Evolutionary conservation across 108 stramenopile species (phyloP), one percentile per base, ranked within the genome.

Genomic region (Chaetoceros tenuissimus): DNA sequence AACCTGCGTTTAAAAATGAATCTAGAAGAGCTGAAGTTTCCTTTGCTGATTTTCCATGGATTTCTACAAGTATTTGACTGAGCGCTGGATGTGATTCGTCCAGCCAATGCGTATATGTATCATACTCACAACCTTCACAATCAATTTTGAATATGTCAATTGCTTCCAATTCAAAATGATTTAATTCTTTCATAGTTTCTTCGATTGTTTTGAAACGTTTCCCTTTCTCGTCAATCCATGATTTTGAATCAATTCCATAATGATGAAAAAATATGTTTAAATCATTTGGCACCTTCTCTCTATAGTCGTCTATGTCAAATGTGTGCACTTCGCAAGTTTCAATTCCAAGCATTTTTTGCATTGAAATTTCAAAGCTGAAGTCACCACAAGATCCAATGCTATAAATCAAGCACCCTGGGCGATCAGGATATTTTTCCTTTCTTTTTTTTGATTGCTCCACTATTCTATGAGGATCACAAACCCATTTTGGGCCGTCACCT

Each of bases 401-500:
- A 34, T 84, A 84, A 0, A 84, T 22, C 44, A 84, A 55, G 54
- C 81, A 78, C 16, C 62, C 65, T 1, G 64, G 53, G 47, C 53
- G 10, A 28, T 1, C n/a, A 1, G 22, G 3, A 5, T 29, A 1
- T 48, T 59, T 48, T n/a, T 29, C 58, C 3, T 22, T 34, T 22
- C 24, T 26, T n/a, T 45, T 16, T 51, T 50, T 48, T 13, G 40
- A 22, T 34, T 55, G 8, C 43, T 53, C 34, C 40, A 17, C 45
- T 10, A 77, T 65, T 54, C 72, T 54, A 64, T 80, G 73, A 8
- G 79, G 76, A 53, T 80, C 72, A 59, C 81, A 82, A 23, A 70
- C 54, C 84, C 84, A 81, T 31, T 81, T 86, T 44, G 68, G 73
- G 10, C n/a, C n/a, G n/a, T n/a, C n/a, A n/a, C n/a, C n/a, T n/a